phyloP scores from a whole-genome alignment of 164 flowering plant genomes.

The Nymphaea thermarum region DNA sequence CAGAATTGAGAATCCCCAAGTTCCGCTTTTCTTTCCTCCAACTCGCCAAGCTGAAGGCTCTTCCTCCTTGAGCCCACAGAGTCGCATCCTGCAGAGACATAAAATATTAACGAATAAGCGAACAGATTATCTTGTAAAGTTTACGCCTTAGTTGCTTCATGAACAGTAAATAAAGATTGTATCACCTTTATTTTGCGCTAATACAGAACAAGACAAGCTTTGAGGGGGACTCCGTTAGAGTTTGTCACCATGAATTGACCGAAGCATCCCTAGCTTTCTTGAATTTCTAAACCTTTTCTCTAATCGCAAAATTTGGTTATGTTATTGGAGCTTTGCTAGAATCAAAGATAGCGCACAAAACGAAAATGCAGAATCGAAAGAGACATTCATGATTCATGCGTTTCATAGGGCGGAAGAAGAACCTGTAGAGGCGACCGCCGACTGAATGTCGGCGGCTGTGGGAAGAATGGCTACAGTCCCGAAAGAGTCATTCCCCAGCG shows the following conservation, averaged over 20 bases:
- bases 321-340: no score
- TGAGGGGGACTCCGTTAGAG: background rate
- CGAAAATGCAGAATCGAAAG: no score
- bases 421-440: no score
- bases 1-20: background rate
- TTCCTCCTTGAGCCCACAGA: background rate
- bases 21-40: background rate
- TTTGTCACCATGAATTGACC: background rate
- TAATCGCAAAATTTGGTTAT: no score
- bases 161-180: background rate
- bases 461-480: no score
- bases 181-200: background rate
- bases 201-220: background rate
- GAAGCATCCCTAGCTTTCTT: background rate
- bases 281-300: background rate
- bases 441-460: no score
- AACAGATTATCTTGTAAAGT: background rate
- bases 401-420: no score
- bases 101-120: no score
- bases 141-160: background rate
- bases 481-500: no score
- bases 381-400: no score
- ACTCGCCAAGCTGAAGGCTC: background rate
- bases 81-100: background rate
- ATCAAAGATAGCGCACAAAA: no score